Base-by-base conservation (phyloP, 2,329 filamentous ascomycete species). In the Trichoderma atroviride region DNA sequence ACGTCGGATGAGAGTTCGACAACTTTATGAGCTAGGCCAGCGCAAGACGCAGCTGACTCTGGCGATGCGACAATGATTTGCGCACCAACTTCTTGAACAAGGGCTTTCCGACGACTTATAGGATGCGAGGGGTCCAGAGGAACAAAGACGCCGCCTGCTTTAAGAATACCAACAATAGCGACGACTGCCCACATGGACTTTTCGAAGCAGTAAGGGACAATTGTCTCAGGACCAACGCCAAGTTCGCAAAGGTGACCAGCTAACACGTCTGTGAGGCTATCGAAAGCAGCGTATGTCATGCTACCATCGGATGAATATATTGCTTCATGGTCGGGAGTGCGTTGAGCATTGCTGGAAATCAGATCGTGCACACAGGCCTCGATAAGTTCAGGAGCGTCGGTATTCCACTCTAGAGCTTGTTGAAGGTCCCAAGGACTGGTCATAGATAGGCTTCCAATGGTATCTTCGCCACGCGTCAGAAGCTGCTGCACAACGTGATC, bases 61-160 rank as follows among this genome's bases (percentile, higher is more conserved):
- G 61, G 33, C 2, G 71, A 70, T 22, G 27, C 60, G 9, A 74
- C n/a, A 6, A 74, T 62, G 14, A 71, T 19, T 5, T 67, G 16
- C 2, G 73, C 68, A 1, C 52, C 22, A 4, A 69, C 63, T 22
- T 71, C 58, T 10, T 70, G n/a, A n/a, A 73, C n/a, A 5, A 74
- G 47, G 3, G 56, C 43, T 22, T 70, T 11, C 2, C 52, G 56
- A 4, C 62, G 68, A 6, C 29, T 53, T 5, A 10, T 4, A 3
- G 72, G 73, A 29, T 70, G 65, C 11, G 69, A 62, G 1, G 71
- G 66, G 57, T 78, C 78, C 14, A 79, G 70, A 65, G 73, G 57
- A 14, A 77, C 72, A 64, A 71, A 73, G 71, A 31, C 74, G 24
- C 73, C 76, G 4, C 76, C 77, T 9, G 74, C 71, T 56, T 76